Evolutionary conservation across 352 stramenopile genomes (phyloP), one percentile per base, ranked within the genome.

Genomic region (Globisporangium middletonii): DNA sequence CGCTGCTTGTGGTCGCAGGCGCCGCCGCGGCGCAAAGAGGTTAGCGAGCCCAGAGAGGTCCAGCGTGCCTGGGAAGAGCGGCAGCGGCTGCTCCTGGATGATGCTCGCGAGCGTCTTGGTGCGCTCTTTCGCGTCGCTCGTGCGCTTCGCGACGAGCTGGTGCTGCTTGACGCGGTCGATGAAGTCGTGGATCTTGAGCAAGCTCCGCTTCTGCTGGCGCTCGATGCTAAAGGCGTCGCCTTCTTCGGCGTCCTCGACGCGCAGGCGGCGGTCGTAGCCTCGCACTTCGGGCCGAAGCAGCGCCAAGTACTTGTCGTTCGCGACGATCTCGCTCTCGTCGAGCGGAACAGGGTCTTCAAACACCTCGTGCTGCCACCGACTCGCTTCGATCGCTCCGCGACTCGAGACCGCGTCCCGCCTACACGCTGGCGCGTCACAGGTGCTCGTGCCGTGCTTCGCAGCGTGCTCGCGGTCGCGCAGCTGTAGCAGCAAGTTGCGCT

Each of bases 21-120:
- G 68, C 19, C 69, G 73, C 33, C 71, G 73, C 23, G 67, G 72
- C 16, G 72, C 75, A 57, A 94, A 87, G 19, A 95, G 63, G 0
- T 27, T 49, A 13, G 53, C 57, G n/a, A 96, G 55, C 4, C 63
- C 70, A 2, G 77, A 83, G 8, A 93, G 52, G 26, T 93, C 81
- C 2, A 96, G 54, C 4, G 71, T 69, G 0, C 80, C 69, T 28
- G 79, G 78, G 38, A 97, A 82, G 42, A 90, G 54, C n/a, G 89
- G 88, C 37, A 96, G 58, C 23, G 79, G 69, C 49, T 89, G 78
- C 50, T 97, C 89, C 45, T 93, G 88, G 18, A 97, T 81, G 53
- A 96, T 92, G 1, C 64, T 82, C 13, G 74, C 65, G 15, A 92
- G 60, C 3, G 75, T 71, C 43, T 68, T 68, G 27, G 62, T 55